Conservation (phyloP, 2,329 filamentous ascomycete species). For the Xylaria sp. region DNA sequence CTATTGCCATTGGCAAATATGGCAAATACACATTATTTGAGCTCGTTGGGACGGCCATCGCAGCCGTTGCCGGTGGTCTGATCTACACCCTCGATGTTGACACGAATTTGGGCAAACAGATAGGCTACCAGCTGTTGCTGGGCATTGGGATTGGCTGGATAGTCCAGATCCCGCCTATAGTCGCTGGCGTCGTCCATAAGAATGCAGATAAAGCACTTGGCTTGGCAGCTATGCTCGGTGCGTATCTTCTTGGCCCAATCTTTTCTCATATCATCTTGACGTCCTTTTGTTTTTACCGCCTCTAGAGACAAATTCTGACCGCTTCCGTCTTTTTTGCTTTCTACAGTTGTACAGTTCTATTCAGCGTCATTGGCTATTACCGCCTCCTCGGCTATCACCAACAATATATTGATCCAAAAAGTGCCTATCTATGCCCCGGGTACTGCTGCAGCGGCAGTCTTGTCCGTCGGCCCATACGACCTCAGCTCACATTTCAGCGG, state of each 20-base stretch:
- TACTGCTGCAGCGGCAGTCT: constrained; percentile 5
- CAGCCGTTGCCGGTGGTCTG: constrained; percentile 55
- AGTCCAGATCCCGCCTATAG: constrained; percentile 52
- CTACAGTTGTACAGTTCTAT: constrained; percentile 31
- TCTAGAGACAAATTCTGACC: constrained; percentile 1
- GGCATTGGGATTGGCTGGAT: constrained; percentile 55
- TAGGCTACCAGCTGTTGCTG: constrained; percentile 57
- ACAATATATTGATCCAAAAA: constrained; percentile 30
- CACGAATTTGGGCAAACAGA: constrained; percentile 47
- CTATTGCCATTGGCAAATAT: constrained; percentile 35
- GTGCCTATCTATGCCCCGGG: constrained; percentile 26
- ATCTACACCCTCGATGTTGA: constrained; percentile 54
- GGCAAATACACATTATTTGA: constrained; percentile 58
- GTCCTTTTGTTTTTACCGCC: background rate
- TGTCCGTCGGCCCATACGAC: constrained; percentile 29
- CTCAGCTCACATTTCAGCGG: constrained; percentile 27
- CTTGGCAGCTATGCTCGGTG: constrained; percentile 26
- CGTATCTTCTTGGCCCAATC: background rate
- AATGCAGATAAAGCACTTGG: constrained; percentile 34
- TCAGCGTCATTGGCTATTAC: constrained; percentile 24
- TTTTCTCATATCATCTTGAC: background rate
- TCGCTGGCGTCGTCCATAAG: constrained; percentile 25
- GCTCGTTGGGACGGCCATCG: constrained; percentile 51
- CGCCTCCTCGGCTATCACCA: constrained; percentile 30
- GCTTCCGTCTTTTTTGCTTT: background rate